phyloP scores from a whole-genome alignment of 768 basidiomycete species.

The Calocera viscosa region DNA sequence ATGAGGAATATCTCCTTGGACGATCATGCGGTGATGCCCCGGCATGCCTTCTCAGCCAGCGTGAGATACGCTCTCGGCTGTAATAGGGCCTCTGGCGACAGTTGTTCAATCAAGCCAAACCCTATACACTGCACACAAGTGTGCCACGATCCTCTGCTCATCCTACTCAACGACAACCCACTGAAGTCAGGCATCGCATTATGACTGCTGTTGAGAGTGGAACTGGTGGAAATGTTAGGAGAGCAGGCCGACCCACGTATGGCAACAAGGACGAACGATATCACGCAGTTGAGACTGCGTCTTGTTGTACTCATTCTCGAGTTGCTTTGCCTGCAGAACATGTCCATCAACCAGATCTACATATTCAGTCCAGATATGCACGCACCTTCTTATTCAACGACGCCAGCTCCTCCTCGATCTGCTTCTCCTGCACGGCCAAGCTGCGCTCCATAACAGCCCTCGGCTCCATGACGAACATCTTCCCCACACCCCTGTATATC shows the following conservation, averaged over 20 bases:
- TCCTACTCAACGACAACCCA: no score
- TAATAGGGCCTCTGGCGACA: no score
- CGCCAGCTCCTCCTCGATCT: background rate
- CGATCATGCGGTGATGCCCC: no score
- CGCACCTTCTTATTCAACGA: background rate
- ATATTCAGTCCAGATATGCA: background rate
- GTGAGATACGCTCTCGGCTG: no score
- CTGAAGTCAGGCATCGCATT: background rate
- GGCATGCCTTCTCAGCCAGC: no score
- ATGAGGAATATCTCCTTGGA: no score
- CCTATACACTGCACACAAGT: no score
- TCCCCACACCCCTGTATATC: background rate
- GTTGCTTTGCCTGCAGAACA: background rate
- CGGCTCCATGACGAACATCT: slow-evolving; percentile 4
- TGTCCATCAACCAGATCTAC: background rate
- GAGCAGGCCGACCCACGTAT: no score
- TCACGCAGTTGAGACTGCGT: background rate
- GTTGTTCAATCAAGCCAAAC: no score
- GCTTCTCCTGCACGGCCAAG: slow-evolving; percentile 7
- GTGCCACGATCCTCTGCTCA: no score
- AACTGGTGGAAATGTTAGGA: background rate
- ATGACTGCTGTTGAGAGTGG: background rate
- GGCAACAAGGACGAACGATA: background rate
- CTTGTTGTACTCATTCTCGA: background rate
- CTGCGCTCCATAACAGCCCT: background rate